These are phyloP conservation scores for Suhomyces faveliae DNA, from an alignment of 805 yeast genomes.

Conservation along the genomic window DNA sequence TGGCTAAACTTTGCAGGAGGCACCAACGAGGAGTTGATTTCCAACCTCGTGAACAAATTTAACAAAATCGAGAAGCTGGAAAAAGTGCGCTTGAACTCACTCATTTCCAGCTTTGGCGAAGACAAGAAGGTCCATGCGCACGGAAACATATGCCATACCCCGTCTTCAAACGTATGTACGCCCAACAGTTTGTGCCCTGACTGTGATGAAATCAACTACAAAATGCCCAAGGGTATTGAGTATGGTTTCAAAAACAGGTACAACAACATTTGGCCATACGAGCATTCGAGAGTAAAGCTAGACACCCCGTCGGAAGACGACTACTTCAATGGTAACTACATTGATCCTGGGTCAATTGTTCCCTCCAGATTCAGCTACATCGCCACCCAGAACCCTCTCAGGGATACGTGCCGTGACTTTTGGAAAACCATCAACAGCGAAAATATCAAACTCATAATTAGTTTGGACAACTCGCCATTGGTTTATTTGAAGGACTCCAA, in stretches of 20 bases:
- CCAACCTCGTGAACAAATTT: constrained; percentile 29
- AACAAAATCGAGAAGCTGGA: constrained; percentile 39
- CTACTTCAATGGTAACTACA: constrained; percentile 47
- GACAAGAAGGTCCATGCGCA: constrained; percentile 3
- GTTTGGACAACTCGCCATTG: constrained; percentile 30
- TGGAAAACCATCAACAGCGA: constrained; percentile 41
- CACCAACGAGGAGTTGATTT: constrained; percentile 21
- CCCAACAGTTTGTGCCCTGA: constrained; percentile 43
- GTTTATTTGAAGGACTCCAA: constrained; percentile 16
- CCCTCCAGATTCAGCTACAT: constrained; percentile 28
- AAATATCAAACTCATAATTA: constrained; percentile 33
- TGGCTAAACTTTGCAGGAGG: constrained; percentile 31
- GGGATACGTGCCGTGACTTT: constrained; percentile 42
- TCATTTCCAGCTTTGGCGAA: neutral
- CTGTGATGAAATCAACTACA: constrained; percentile 40
- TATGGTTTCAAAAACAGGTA: constrained; percentile 33
- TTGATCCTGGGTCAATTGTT: constrained; percentile 26
- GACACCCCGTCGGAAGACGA: constrained; percentile 30
- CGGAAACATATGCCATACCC: neutral
- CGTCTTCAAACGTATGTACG: constrained; percentile 27
- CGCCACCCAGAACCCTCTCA: constrained; percentile 47
- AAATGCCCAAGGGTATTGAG: constrained; percentile 44
- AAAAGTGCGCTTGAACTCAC: constrained; percentile 31
- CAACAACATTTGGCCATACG: constrained; percentile 49
- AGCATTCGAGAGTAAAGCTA: constrained; percentile 45